These are phyloP conservation scores for Lavandula angustifolia DNA, from an alignment of 257 asterid species.

Conservation along the genomic window DNA sequence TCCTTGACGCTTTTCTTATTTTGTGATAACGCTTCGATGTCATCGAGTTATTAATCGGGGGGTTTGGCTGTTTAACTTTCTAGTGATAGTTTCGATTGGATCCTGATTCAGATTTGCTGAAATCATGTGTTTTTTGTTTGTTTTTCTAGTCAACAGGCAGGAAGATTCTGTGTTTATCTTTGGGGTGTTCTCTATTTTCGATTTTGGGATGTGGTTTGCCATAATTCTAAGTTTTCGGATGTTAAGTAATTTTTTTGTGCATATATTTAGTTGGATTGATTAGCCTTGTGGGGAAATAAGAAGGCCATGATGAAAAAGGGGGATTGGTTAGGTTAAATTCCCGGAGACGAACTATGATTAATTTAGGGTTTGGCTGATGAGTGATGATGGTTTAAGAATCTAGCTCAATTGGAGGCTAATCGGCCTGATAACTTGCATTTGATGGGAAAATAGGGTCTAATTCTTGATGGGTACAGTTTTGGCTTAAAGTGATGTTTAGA, in stretches of 20 bases:
- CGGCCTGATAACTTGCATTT: slow-evolving; percentile 1
- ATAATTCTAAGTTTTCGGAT: background rate
- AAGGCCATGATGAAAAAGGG: background rate
- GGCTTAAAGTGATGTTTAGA: background rate
- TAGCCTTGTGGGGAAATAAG: slow-evolving; percentile 18
- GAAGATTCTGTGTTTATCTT: background rate
- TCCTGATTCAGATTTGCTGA: slow-evolving; percentile 2
- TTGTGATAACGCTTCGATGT: slow-evolving; percentile 23
- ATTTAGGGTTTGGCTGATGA: background rate
- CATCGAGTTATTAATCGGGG: slow-evolving; percentile 23
- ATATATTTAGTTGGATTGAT: slow-evolving; percentile 14
- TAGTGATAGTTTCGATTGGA: slow-evolving; percentile 12
- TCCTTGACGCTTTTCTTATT: slow-evolving; percentile 7
- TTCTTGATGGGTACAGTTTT: background rate
- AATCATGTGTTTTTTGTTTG: no score
- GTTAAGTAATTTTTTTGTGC: background rate
- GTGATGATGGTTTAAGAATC: slow-evolving; percentile 12
- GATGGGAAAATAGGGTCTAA: background rate
- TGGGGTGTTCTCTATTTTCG: background rate
- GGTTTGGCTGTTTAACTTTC: slow-evolving; percentile 25
- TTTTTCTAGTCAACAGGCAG: slow-evolving; percentile 11
- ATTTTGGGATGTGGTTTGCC: background rate
- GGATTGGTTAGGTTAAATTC: slow-evolving; percentile 1
- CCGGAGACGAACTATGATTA: slow-evolving; percentile 1
- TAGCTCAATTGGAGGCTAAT: slow-evolving; percentile 9